These are phyloP conservation scores for Rhodomyrtus tomentosa DNA, from an alignment of 345 rosid genomes.

Conservation along the genomic window DNA sequence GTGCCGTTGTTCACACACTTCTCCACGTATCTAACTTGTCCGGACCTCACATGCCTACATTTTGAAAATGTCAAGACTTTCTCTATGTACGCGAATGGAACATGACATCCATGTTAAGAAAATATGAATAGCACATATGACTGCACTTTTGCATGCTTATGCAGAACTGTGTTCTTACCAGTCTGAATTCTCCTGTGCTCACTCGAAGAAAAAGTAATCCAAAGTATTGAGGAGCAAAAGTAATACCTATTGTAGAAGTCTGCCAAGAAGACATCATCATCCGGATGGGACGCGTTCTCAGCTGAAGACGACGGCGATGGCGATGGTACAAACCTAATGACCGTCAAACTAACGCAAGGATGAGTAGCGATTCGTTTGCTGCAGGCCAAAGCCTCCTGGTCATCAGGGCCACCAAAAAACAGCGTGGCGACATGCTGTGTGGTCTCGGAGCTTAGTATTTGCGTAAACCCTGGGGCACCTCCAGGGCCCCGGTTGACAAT, in stretches of 20 bases:
- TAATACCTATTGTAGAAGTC: slow-evolving; percentile 51
- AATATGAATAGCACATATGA: not conserved
- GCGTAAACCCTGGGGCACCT: slow-evolving; percentile 39
- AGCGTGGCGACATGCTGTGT: slow-evolving; percentile 53
- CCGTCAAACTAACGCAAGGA: slow-evolving; percentile 34
- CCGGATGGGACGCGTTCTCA: slow-evolving; percentile 26
- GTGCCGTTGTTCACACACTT: slow-evolving; percentile 31
- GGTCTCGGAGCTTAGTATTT: slow-evolving; percentile 28
- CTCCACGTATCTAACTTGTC: slow-evolving; percentile 42
- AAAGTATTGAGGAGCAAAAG: not conserved
- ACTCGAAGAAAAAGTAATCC: not conserved
- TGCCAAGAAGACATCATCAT: slow-evolving; percentile 38
- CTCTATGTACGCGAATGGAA: not conserved
- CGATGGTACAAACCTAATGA: slow-evolving; percentile 36
- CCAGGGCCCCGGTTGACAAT: slow-evolving; percentile 57
- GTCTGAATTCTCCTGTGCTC: not conserved
- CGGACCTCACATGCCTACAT: slow-evolving; percentile 46
- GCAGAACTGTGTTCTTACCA: not conserved
- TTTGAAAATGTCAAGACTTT: not conserved
- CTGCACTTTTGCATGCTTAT: not conserved
- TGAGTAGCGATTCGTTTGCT: slow-evolving; percentile 42
- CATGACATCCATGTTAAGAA: not conserved
- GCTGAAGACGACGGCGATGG: not conserved
- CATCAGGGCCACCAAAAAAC: slow-evolving; percentile 89
- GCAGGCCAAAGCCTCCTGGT: slow-evolving; percentile 78